These are phyloP conservation scores for Pythium sukuiense DNA, from an alignment of 352 stramenopile genomes.

Conservation along the genomic window DNA sequence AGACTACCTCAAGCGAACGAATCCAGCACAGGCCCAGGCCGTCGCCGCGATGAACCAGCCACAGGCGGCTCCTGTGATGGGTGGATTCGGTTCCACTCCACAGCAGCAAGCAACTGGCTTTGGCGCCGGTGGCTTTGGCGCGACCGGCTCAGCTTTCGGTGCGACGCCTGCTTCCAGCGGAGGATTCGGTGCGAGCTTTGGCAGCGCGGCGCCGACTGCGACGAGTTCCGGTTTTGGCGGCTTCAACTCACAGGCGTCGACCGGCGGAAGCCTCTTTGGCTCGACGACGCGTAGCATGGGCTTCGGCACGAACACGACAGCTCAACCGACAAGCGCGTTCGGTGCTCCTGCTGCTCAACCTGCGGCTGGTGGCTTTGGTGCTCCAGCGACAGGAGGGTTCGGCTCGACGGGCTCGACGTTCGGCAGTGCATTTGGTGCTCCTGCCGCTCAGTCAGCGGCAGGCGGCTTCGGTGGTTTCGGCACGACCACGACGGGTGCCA, in stretches of 20 bases:
- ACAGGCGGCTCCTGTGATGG: slow-evolving; percentile 37
- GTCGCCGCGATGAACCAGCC: slow-evolving; percentile 30
- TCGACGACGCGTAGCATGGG: slow-evolving; percentile 26
- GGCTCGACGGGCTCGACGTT: slow-evolving; percentile 24
- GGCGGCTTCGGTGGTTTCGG: slow-evolving; percentile 61
- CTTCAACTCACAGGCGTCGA: slow-evolving; percentile 15
- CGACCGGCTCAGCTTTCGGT: slow-evolving; percentile 20
- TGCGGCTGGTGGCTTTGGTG: slow-evolving; percentile 37
- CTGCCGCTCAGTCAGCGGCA: slow-evolving; percentile 35
- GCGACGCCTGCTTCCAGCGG: slow-evolving; percentile 36
- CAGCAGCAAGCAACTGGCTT: slow-evolving; percentile 18
- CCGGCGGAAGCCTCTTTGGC: slow-evolving; percentile 24
- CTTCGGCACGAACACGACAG: slow-evolving; percentile 13
- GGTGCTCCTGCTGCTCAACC: slow-evolving; percentile 10
- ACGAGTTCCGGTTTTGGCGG: slow-evolving; percentile 20
- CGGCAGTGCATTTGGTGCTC: slow-evolving; percentile 42
- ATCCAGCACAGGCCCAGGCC: slow-evolving; percentile 36
- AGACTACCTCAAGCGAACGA: slow-evolving; percentile 78
- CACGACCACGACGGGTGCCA: slow-evolving; percentile 28
- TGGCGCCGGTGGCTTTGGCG: slow-evolving; percentile 48
- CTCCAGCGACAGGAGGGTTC: slow-evolving; percentile 19
- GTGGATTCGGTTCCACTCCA: slow-evolving; percentile 30
- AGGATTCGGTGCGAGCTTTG: slow-evolving; percentile 28
- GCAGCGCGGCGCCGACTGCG: slow-evolving; percentile 11
- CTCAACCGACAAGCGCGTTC: slow-evolving; percentile 20